Evolutionary conservation across 2,329 filamentous ascomycete species (phyloP).

Genomic region (Aspergillus viridinutans): DNA sequence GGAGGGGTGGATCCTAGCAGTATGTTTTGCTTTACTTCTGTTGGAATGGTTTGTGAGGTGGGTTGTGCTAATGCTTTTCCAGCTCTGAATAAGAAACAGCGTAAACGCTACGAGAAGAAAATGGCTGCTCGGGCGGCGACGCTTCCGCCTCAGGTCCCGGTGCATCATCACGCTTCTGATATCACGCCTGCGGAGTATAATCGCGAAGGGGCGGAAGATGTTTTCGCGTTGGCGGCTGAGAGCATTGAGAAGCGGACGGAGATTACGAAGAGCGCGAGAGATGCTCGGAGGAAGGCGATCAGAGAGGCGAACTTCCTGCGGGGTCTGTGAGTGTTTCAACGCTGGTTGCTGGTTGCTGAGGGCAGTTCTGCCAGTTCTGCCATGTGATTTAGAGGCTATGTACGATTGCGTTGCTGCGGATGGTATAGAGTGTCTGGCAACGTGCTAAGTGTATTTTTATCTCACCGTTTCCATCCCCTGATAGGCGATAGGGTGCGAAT

Average conservation of each 20-base stretch:
- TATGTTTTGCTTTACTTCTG: constrained; percentile 17
- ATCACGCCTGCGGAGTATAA: constrained; percentile 39
- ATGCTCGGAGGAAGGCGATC: constrained; percentile 44
- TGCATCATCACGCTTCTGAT: constrained; percentile 44
- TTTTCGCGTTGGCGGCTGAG: constrained; percentile 30
- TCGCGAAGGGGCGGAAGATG: constrained; percentile 19
- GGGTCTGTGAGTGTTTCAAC: constrained; percentile 34
- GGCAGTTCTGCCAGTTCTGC: neutral
- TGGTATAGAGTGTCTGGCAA: constrained; percentile 3
- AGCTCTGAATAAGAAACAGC: constrained; percentile 47
- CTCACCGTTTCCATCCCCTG: constrained; percentile 21
- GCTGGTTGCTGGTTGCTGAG: neutral
- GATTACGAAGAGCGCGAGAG: constrained; percentile 43
- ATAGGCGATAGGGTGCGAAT: constrained; percentile 11
- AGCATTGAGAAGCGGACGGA: constrained; percentile 36
- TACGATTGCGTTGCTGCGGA: constrained; percentile 13
- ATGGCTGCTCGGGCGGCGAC: constrained; percentile 38
- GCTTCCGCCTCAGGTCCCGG: constrained; percentile 39
- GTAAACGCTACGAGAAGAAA: constrained; percentile 45
- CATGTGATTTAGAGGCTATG: constrained; percentile 6
- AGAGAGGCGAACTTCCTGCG: constrained; percentile 47
- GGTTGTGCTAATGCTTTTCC: constrained; percentile 14
- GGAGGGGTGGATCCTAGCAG: constrained; percentile 39
- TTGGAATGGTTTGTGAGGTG: neutral
- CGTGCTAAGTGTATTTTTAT: constrained; percentile 31